Evolutionary conservation across 495 filamentous ascomycete species (phyloP).

Genomic region (Delitschia confertaspora): DNA sequence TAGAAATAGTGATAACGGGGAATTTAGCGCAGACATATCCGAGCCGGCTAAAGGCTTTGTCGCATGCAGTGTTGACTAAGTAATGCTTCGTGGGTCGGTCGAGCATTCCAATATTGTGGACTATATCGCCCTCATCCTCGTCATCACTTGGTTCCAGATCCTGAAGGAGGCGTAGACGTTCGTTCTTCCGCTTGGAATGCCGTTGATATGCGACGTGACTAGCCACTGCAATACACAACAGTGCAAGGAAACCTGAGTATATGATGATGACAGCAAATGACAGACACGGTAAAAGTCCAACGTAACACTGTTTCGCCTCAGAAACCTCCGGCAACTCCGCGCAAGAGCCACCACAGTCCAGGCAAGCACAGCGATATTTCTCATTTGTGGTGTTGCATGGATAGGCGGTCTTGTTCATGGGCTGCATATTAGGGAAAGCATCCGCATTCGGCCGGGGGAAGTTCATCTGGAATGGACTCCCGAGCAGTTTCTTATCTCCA

Average conservation of each 20-base stretch:
- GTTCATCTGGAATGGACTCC: conserved; percentile 96
- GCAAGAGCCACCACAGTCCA: conserved; percentile 82
- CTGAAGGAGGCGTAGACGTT: conserved; percentile 76
- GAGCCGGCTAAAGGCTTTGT: conserved; percentile 72
- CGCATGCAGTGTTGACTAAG: conserved; percentile 64
- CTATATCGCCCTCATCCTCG: conserved; percentile 76
- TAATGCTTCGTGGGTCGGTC: conserved; percentile 69
- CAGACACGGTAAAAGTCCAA: conserved; percentile 79
- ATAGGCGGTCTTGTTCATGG: conserved; percentile 58
- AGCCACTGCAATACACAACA: conserved; percentile 55
- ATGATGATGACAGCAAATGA: conserved; percentile 85
- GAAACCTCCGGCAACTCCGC: conserved; percentile 66
- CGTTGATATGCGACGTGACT: conserved; percentile 67
- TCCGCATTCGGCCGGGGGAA: conserved; percentile 54
- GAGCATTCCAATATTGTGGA: conserved; percentile 58
- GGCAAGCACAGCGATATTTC: conserved; percentile 79
- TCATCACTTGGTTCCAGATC: conserved; percentile 79
- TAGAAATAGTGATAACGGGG: conserved; percentile 69
- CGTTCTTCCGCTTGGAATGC: conserved; percentile 62
- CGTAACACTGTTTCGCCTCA: conserved; percentile 60
- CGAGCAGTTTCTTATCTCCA: conserved; percentile 79
- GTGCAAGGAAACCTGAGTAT: conserved; percentile 63
- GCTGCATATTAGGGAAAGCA: conserved; percentile 55
- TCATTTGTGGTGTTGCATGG: conserved; percentile 82
- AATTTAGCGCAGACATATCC: conserved; percentile 73